phyloP scores from a whole-genome alignment of 2,329 filamentous ascomycete genomes.

The Graphilbum sp. region DNA sequence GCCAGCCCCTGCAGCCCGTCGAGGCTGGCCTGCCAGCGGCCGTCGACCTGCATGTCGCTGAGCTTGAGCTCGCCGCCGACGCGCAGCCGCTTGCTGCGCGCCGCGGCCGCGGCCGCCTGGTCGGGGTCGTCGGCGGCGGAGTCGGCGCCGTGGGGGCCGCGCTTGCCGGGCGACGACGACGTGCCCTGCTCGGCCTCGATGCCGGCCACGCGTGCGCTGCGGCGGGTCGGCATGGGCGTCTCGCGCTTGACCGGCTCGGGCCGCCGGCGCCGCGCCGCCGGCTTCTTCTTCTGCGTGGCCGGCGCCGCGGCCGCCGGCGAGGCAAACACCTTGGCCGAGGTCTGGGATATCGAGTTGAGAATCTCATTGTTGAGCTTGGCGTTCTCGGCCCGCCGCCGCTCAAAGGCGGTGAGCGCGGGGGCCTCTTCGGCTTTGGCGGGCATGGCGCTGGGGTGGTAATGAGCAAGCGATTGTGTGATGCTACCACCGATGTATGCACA shows the following conservation, averaged over 20 bases:
- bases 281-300: constrained; percentile 20
- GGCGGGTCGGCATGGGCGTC: constrained; percentile 31
- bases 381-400: constrained; percentile 69
- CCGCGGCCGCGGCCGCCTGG: no score
- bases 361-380: constrained; percentile 74
- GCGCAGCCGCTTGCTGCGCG: constrained; percentile 40
- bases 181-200: constrained; percentile 30
- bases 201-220: constrained; percentile 42
- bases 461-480: no score
- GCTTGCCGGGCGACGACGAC: no score
- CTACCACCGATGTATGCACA: no score
- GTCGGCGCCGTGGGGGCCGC: no score
- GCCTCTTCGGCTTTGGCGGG: background rate
- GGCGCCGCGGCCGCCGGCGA: constrained; percentile 32
- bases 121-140: no score
- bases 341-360: constrained; percentile 57
- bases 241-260: constrained; percentile 20
- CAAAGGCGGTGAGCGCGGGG: constrained; percentile 69
- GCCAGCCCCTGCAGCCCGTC: constrained; percentile 42
- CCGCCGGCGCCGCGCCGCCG: constrained; percentile 8
- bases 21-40: constrained; percentile 53
- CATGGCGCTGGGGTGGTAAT: background rate
- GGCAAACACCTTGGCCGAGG: constrained; percentile 29
- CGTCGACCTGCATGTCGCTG: constrained; percentile 63
- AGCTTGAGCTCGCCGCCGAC: constrained; percentile 47